Base-by-base conservation (phyloP, 2,329 filamentous ascomycete genomes). In the Diaporthe eres region DNA sequence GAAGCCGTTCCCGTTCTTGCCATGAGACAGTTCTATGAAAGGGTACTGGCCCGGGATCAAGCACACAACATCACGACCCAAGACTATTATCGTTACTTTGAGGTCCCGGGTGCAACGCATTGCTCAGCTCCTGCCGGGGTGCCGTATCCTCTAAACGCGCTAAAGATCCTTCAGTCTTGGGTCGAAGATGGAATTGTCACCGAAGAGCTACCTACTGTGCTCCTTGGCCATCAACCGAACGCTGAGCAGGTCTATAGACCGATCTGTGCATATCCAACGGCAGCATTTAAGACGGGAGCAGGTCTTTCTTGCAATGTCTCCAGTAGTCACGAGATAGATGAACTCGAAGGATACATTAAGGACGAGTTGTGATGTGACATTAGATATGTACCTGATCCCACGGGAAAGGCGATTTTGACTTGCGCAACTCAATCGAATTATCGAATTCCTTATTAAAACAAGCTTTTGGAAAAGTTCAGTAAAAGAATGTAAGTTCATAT, bases 51-150 rank as follows among this genome's bases (percentile, higher is more conserved):
- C 34, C 57, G 57, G 34, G 57, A 60, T 60, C 57, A 39, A n/a
- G 34, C 57, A 31, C 31, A n/a, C 31, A 60, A 60, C 22, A 60
- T 60, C 22, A 61, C 58, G 2, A 61, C 58, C 4, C 58, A 61
- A 31, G 58, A 61, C 58, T 61, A 61, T 61, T 44, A 61, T 61
- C 58, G 34, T 4, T 61, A 61, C 19, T 61, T 61, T 13, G 58
- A 61, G 58, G 58, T 61, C 10, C 58, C 58, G 22, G 58, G n/a
- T 10, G 5, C 37, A 25, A 42, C 58, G n/a, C 58, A 61, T 25
- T 61, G 58, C 15, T 42, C 58, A 15, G 58, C 58, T 17, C 37
- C 58, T 0, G 22, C 58, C 1, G 58, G 58, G 10, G 58, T 44
- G 22, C 58, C 34, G 6, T 61, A 61, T 12, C 58, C 58, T 44